Conservation (phyloP, 78 protist genomes). For the Pigoraptor vietnamica region DNA sequence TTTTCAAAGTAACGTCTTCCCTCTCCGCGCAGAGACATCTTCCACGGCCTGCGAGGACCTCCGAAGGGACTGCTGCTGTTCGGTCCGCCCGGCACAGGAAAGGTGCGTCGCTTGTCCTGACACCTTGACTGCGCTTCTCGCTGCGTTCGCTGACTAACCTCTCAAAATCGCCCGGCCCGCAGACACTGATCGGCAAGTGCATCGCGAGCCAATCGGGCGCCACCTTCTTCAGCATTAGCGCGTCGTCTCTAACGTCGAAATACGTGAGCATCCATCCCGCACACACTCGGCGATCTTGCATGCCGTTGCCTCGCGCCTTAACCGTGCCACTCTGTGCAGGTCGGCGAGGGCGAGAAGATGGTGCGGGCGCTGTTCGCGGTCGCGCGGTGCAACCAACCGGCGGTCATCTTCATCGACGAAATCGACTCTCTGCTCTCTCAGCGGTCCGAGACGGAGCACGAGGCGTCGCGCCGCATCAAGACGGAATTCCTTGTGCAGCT, state of each 20-base stretch:
- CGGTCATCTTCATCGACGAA: slow-evolving; percentile 73
- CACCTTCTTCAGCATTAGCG: slow-evolving; percentile 75
- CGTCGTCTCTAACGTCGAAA: slow-evolving; percentile 69
- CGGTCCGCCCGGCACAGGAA: slow-evolving; percentile 84
- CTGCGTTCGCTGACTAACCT: too few species aligned
- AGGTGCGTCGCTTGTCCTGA: slow-evolving; percentile 4
- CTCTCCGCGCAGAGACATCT: slow-evolving; percentile 49
- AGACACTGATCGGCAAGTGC: slow-evolving; percentile 78
- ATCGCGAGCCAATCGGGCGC: slow-evolving; percentile 49
- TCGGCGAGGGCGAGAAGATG: slow-evolving; percentile 75
- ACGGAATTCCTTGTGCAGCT: slow-evolving; percentile 88
- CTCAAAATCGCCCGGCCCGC: too few species aligned
- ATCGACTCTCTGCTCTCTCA: slow-evolving; percentile 74
- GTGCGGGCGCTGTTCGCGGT: slow-evolving; percentile 84
- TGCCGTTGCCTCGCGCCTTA: slow-evolving; percentile 41
- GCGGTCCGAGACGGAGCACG: slow-evolving; percentile 63
- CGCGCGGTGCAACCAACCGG: slow-evolving; percentile 62
- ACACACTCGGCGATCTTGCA: slow-evolving; percentile 60
- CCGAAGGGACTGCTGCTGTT: slow-evolving; percentile 76
- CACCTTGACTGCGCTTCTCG: too few species aligned
- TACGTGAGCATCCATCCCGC: slow-evolving; percentile 71
- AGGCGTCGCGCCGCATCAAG: slow-evolving; percentile 70
- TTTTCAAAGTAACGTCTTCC: background rate
- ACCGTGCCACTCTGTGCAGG: slow-evolving; percentile 15
- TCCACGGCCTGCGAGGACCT: slow-evolving; percentile 59